Percentiles rank a stretch among this genome's conserved stretches.
Evolutionary conservation across 352 stramenopile species (phyloP).

Genomic region (Phytophthora quininea): DNA sequence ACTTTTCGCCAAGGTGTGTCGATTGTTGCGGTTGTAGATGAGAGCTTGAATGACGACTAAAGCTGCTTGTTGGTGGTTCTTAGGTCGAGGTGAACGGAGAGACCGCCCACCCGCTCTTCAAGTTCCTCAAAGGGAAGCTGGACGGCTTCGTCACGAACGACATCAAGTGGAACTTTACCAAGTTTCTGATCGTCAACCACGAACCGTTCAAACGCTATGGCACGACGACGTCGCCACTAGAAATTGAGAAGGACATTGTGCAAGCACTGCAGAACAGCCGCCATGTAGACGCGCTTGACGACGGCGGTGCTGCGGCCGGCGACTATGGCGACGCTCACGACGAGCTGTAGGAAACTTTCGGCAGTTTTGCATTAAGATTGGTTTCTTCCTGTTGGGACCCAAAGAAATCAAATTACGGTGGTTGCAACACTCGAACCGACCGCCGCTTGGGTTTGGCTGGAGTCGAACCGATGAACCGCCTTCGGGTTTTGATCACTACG

Average conservation of each 20-base stretch:
- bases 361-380: neutral
- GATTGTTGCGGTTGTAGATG: neutral
- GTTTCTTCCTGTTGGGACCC: too few relatives aligned
- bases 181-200: slow-evolving; percentile 84
- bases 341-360: slow-evolving; percentile 21
- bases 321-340: slow-evolving; percentile 35
- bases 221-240: slow-evolving; percentile 63
- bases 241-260: slow-evolving; percentile 73
- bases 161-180: slow-evolving; percentile 92
- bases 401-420: neutral
- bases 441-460: too few relatives aligned
- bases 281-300: slow-evolving; percentile 33
- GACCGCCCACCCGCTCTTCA: slow-evolving; percentile 88
- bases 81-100: slow-evolving; percentile 95
- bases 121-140: slow-evolving; percentile 86
- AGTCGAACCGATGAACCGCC: too few relatives aligned
- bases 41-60: neutral
- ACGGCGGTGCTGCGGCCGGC: slow-evolving; percentile 32
- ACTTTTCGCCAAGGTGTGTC: slow-evolving; percentile 82
- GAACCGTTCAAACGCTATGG: slow-evolving; percentile 74
- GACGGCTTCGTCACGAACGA: slow-evolving; percentile 69
- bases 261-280: slow-evolving; percentile 43
- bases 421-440: neutral
- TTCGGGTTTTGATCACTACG: too few relatives aligned
- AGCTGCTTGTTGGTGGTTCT: neutral